Conservation (phyloP, 441 rosid species). For the Geranium incanum region DNA sequence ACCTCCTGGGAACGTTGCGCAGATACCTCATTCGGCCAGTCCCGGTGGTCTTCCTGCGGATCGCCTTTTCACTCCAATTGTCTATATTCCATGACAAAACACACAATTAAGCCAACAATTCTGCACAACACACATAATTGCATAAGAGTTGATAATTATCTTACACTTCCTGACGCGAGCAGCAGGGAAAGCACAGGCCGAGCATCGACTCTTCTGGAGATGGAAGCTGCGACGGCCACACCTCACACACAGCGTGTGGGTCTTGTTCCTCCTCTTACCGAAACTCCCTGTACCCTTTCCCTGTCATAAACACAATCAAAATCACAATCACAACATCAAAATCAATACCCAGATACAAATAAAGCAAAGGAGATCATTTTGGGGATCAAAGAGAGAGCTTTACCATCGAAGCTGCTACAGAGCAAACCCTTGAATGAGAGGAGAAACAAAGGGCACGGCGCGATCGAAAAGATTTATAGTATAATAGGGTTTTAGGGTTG, state of each 20-base stretch:
- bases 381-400: neutral
- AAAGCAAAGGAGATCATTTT: too few species aligned
- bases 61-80: neutral
- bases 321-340: neutral
- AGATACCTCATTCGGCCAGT: conserved; percentile 71
- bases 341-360: too few species aligned
- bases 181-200: conserved; percentile 80
- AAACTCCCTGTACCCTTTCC: conserved; percentile 96
- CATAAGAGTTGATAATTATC: conserved; percentile 9
- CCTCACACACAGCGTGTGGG: conserved; percentile 86
- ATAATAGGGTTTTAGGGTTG: neutral
- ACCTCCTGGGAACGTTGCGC: conserved; percentile 72
- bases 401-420: neutral
- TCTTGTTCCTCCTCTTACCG: conserved; percentile 95
- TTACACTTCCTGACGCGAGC: conserved; percentile 81
- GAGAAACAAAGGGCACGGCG: neutral
- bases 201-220: conserved; percentile 88
- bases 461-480: neutral
- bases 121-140: too few species aligned
- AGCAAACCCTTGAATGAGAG: neutral
- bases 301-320: conserved; percentile 27
- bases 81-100: neutral
- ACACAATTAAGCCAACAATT: neutral
- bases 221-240: conserved; percentile 95
- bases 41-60: neutral